phyloP scores from a whole-genome alignment of 257 asterid species.

The Osmanthus fragrans region DNA sequence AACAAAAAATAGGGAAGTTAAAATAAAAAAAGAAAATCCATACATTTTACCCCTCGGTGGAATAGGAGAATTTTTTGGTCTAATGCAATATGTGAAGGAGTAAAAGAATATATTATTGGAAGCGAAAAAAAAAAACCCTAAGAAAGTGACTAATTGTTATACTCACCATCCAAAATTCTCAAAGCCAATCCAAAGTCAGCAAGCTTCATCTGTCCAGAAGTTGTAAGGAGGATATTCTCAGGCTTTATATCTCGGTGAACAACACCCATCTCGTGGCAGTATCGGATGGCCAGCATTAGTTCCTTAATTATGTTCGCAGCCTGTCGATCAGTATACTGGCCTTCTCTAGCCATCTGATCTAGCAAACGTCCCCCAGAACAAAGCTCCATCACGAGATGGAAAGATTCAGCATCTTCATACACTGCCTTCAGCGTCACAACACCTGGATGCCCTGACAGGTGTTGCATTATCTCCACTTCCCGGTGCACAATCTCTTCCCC shows the following conservation, averaged over 20 bases:
- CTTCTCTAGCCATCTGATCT: conserved; percentile 78
- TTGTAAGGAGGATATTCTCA: conserved; percentile 73
- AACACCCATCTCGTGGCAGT: conserved; percentile 95
- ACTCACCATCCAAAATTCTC: conserved; percentile 74
- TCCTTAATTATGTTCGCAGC: conserved; percentile 81
- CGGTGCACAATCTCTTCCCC: conserved; percentile 89
- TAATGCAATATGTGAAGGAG: neutral
- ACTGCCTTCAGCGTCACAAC: conserved; percentile 80
- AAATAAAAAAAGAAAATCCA: neutral
- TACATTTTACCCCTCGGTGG: neutral
- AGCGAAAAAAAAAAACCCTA: neutral
- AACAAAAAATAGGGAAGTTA: neutral
- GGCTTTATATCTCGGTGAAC: conserved; percentile 92
- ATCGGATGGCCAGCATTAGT: conserved; percentile 70
- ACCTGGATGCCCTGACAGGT: conserved; percentile 86
- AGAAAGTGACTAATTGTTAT: neutral
- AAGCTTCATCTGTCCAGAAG: conserved; percentile 78
- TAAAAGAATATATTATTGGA: neutral
- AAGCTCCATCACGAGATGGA: conserved; percentile 86
- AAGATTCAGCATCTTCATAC: conserved; percentile 75
- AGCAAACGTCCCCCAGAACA: conserved; percentile 82
- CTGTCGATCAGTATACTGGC: conserved; percentile 60
- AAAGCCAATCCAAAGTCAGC: conserved; percentile 88
- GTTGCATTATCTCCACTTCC: conserved; percentile 97
- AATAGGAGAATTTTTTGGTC: neutral